Evolutionary conservation across 2,329 filamentous ascomycete genomes (phyloP).

Genomic region (Ophiosphaerella herpotricha): DNA sequence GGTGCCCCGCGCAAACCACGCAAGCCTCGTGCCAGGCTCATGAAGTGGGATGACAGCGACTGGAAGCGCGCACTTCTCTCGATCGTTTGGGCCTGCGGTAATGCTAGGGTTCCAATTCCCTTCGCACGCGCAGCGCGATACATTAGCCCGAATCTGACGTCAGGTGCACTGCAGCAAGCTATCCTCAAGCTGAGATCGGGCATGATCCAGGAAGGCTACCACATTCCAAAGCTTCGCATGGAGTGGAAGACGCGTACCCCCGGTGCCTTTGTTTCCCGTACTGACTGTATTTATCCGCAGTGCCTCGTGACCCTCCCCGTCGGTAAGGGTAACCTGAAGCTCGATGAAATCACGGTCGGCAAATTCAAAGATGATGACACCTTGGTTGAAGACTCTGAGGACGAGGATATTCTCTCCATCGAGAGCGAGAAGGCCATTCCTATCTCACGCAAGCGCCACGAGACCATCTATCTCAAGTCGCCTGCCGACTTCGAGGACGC

Average conservation of each 20-base stretch:
- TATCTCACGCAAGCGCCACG: too few species aligned
- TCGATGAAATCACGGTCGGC: too few species aligned
- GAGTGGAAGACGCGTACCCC: slow-evolving; percentile 28
- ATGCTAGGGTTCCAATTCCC: slow-evolving; percentile 32
- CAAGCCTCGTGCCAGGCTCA: slow-evolving; percentile 31
- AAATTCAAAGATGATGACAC: too few species aligned
- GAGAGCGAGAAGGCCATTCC: too few species aligned
- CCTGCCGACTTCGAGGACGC: too few species aligned
- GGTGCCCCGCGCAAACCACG: slow-evolving; percentile 36
- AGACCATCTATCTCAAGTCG: too few species aligned
- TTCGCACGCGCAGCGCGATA: slow-evolving; percentile 36
- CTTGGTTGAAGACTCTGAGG: too few species aligned
- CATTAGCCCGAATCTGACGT: slow-evolving; percentile 28
- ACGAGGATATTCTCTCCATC: too few species aligned
- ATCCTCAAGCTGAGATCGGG: slow-evolving; percentile 36
- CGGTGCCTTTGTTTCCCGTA: slow-evolving; percentile 5
- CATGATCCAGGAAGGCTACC: slow-evolving; percentile 23
- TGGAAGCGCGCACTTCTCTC: slow-evolving; percentile 34
- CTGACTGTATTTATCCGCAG: slow-evolving; percentile 11
- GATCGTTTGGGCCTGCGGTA: slow-evolving; percentile 38
- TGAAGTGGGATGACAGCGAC: slow-evolving; percentile 38
- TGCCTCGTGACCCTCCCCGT: not conserved
- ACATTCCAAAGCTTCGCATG: slow-evolving; percentile 29
- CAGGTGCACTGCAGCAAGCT: slow-evolving; percentile 39
- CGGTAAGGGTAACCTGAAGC: too few species aligned